These are phyloP conservation scores for Raffaelea albimanens DNA, from an alignment of 2,329 filamentous ascomycete species.

Conservation along the genomic window DNA sequence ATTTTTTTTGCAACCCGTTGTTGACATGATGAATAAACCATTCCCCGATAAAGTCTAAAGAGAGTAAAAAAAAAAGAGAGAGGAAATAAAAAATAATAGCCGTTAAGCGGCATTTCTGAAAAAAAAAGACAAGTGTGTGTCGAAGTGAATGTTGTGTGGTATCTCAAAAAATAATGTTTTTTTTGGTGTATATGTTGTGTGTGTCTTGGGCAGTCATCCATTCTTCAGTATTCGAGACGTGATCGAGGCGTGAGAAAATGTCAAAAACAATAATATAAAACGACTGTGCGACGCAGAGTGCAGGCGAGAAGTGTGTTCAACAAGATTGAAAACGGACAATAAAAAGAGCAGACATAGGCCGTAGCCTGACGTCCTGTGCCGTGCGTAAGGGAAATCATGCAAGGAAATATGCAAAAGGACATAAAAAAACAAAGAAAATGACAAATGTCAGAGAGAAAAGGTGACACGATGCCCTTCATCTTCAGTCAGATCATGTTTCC, in stretches of 20 bases:
- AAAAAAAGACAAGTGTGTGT: constrained; percentile 1
- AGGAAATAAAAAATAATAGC: constrained; percentile 1
- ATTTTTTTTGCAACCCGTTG: too few species aligned
- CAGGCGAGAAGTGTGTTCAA: not conserved
- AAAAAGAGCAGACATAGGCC: not conserved
- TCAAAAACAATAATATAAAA: too few species aligned
- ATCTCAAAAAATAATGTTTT: constrained; percentile 5
- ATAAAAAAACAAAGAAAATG: not conserved
- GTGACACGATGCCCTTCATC: not conserved
- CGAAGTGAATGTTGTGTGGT: not conserved
- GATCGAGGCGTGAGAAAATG: too few species aligned
- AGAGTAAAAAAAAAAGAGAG: not conserved
- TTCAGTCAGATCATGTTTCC: constrained; percentile 31
- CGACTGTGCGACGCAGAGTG: too few species aligned
- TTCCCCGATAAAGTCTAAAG: not conserved
- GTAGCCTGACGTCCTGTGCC: not conserved
- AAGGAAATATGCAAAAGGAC: not conserved
- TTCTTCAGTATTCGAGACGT: not conserved
- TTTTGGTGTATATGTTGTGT: not conserved
- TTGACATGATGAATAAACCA: not conserved
- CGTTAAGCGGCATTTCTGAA: constrained; percentile 11
- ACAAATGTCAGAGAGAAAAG: not conserved
- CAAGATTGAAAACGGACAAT: not conserved
- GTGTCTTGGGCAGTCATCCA: not conserved
- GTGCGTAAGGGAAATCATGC: not conserved